These are phyloP conservation scores for Nakazawaea peltata DNA, from an alignment of 805 yeast species.

Conservation along the genomic window DNA sequence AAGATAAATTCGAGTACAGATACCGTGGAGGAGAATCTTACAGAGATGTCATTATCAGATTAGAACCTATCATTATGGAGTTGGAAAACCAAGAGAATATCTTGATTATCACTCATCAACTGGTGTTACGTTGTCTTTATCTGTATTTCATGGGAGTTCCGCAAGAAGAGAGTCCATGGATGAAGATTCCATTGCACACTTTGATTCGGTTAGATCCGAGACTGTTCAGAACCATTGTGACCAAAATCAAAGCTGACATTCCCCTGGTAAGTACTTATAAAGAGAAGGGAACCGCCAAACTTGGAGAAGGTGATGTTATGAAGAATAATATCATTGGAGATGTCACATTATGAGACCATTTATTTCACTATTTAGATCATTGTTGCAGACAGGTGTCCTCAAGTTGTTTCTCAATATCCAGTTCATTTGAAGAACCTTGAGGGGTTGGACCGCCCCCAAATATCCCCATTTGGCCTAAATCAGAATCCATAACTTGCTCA, in stretches of 20 bases:
- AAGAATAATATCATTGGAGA: constrained; percentile 38
- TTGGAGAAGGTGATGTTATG: constrained; percentile 39
- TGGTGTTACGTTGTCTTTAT: constrained; percentile 90
- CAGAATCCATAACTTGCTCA: constrained; percentile 45
- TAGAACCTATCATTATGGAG: constrained; percentile 98
- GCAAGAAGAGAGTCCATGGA: constrained; percentile 97
- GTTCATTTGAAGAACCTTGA: constrained; percentile 6
- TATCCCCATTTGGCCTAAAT: constrained; percentile 18
- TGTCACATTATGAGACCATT: constrained; percentile 31
- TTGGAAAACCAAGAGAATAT: constrained; percentile 95
- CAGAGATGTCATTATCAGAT: constrained; percentile 86
- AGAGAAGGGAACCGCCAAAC: constrained; percentile 79
- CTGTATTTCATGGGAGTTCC: constrained; percentile 99
- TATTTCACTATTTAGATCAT: too few species aligned
- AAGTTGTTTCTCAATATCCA: constrained; percentile 40
- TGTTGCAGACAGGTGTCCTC: constrained; percentile 50
- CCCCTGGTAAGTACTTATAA: constrained; percentile 98
- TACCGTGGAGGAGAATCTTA: constrained; percentile 97
- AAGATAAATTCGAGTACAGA: constrained; percentile 89
- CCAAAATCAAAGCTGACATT: constrained; percentile 87
- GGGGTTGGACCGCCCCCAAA: neutral
- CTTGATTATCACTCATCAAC: constrained; percentile 94
- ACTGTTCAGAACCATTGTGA: constrained; percentile 83
- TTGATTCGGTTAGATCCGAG: constrained; percentile 91
- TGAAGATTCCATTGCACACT: constrained; percentile 96